Base-by-base conservation (phyloP, 352 stramenopile genomes). In the Phytophthora aleatoria region DNA sequence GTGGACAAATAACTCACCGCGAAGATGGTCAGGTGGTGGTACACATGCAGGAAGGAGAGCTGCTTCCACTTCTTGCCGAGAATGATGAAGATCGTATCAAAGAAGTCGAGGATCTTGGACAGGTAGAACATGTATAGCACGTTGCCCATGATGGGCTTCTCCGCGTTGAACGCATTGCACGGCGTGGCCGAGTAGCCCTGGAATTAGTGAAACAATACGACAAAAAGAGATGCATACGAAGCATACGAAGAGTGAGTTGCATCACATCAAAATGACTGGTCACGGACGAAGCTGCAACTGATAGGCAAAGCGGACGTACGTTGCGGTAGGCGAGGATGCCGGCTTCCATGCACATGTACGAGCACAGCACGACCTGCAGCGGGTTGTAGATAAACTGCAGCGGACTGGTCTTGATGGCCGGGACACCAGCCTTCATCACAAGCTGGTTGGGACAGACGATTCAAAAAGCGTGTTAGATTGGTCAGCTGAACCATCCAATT, bases 81-180 rank as follows among this genome's bases (percentile, higher is more conserved):
- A 57, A 99, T 93, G 73, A 99, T 99, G 81, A 99, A 99, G 76
- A 99, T 90, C 35, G 94, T 98, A 81, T 98, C 93, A 57, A 77
- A 76, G 57, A 97, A 95, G 67, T 98, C 93, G 16, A 98, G 75
- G 39, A 97, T 77, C 86, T 99, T 99, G 58, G 92, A 99, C 55
- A 99, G 77, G 84, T 98, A 99, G 74, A 99, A 99, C 13, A 99
- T 79, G 90, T 97, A 99, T 10, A 99, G 67, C 26, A 99, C 73
- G 72, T 98, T 97, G 57, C 83, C 92, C 71, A 99, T 87, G 49
- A 98, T 79, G 2, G 96, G 96, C 64, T 98, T 94, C 43, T 85
- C 74, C 12, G 74, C 67, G 67, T 93, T 85, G 73, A 93, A 99
- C 20, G 76, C 56, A 68, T 98, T 97, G 85, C 97, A 99, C 28